These are phyloP conservation scores for Papiliotrema nemorosa DNA, from an alignment of 1,284 basidiomycete genomes.

Conservation along the genomic window DNA sequence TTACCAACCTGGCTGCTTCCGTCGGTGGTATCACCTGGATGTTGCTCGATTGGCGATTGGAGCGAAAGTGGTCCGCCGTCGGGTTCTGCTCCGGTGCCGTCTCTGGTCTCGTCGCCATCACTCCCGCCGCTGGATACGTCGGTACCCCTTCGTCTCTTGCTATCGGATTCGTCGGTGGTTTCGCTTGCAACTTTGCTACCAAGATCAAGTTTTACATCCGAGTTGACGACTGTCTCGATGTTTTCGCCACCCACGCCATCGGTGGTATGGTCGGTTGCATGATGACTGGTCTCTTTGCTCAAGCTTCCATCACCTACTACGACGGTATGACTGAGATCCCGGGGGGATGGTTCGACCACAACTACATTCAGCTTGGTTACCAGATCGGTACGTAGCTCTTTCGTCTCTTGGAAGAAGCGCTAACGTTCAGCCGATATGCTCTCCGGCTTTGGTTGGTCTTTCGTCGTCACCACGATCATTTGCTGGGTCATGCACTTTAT, in stretches of 20 bases:
- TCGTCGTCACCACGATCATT: slow-evolving; percentile 80
- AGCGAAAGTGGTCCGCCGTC: slow-evolving; percentile 87
- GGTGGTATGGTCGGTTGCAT: slow-evolving; percentile 74
- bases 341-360: slow-evolving; percentile 87
- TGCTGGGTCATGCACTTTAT: slow-evolving; percentile 91
- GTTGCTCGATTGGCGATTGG: slow-evolving; percentile 87
- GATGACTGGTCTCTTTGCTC: slow-evolving; percentile 78
- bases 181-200: slow-evolving; percentile 88
- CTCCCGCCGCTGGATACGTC: slow-evolving; percentile 85
- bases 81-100: slow-evolving; percentile 97
- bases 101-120: slow-evolving; percentile 77
- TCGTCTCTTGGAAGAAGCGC: slow-evolving; percentile 54
- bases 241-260: slow-evolving; percentile 85
- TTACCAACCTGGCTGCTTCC: slow-evolving; percentile 84
- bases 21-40: slow-evolving; percentile 93
- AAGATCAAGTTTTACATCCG: slow-evolving; percentile 68
- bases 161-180: slow-evolving; percentile 80
- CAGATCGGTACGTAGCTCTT: too few species aligned
- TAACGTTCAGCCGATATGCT: slow-evolving; percentile 29
- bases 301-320: slow-evolving; percentile 74
- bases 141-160: slow-evolving; percentile 74
- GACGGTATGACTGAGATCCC: slow-evolving; percentile 71
- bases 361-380: slow-evolving; percentile 69
- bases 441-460: slow-evolving; percentile 71
- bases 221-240: slow-evolving; percentile 65